Conservation (phyloP, 2,329 filamentous ascomycete species). For the Calonectria pseudoreteaudii region DNA sequence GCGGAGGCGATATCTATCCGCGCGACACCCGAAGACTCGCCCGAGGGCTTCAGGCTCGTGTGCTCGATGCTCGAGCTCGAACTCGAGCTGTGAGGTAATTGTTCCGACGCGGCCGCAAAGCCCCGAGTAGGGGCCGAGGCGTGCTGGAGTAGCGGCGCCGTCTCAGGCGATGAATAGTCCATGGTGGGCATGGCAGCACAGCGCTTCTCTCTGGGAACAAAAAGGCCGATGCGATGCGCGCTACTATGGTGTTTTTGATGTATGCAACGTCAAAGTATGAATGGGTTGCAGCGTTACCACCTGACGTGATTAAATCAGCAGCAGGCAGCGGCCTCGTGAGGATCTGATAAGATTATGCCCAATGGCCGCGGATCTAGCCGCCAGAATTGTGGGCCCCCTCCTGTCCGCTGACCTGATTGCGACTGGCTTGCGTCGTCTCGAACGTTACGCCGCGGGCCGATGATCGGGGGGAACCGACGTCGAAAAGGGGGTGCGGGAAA, state of each 20-base stretch:
- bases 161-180: slow-evolving; percentile 25
- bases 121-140: slow-evolving; percentile 5
- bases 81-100: slow-evolving; percentile 21
- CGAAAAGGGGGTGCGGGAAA: not conserved
- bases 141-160: slow-evolving; percentile 28
- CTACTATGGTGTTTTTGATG: not conserved
- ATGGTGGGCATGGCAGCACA: not conserved
- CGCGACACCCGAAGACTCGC: slow-evolving; percentile 56
- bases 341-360: slow-evolving; percentile 43
- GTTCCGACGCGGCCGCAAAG: not conserved
- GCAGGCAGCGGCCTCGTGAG: slow-evolving; percentile 20
- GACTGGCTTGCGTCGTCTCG: not conserved
- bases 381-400: slow-evolving; percentile 12
- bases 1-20: slow-evolving; percentile 63
- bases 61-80: slow-evolving; percentile 3
- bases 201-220: not conserved
- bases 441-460: not conserved
- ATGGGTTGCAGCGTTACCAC: slow-evolving; percentile 2
- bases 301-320: slow-evolving; percentile 11
- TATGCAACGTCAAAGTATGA: slow-evolving; percentile 7
- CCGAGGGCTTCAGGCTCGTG: slow-evolving; percentile 17
- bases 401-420: slow-evolving; percentile 13
- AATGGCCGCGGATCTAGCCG: slow-evolving; percentile 42
- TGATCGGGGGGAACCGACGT: not conserved
- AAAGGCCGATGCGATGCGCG: not conserved